phyloP scores from a whole-genome alignment of 805 yeast species.

The Lachancea waltii region DNA sequence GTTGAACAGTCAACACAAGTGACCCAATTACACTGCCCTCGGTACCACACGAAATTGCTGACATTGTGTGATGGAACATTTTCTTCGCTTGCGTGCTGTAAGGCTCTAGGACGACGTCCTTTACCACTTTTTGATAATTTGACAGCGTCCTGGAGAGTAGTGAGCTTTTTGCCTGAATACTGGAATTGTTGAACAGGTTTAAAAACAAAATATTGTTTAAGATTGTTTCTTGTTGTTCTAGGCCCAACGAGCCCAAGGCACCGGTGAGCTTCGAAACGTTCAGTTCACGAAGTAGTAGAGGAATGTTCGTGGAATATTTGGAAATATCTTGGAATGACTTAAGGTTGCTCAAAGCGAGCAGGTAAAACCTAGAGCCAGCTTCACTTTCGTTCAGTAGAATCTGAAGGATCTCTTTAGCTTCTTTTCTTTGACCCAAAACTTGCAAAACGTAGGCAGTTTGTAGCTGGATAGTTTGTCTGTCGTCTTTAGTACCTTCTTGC shows the following conservation, averaged over 20 bases:
- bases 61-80: conserved; percentile 20
- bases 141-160: conserved; percentile 21
- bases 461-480: conserved; percentile 54
- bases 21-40: conserved; percentile 21
- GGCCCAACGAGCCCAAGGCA: conserved; percentile 20
- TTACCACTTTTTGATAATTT: conserved; percentile 20
- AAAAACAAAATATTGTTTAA: conserved; percentile 20
- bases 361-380: conserved; percentile 24
- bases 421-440: conserved; percentile 32
- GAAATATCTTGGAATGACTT: conserved; percentile 27
- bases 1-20: conserved; percentile 23
- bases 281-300: conserved; percentile 32
- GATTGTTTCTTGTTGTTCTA: conserved; percentile 22
- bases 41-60: conserved; percentile 18
- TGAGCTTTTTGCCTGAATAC: conserved; percentile 15
- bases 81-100: conserved; percentile 29
- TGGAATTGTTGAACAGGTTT: conserved; percentile 23
- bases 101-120: conserved; percentile 22
- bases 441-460: conserved; percentile 55
- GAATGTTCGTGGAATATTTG: conserved; percentile 26
- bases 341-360: conserved; percentile 30
- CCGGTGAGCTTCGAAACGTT: conserved; percentile 22
- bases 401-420: conserved; percentile 35
- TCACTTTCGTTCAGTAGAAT: conserved; percentile 22
- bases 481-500: conserved; percentile 37